phyloP scores from a whole-genome alignment of 2,329 filamentous ascomycete species.

The Aspergillus puulaauensis region DNA sequence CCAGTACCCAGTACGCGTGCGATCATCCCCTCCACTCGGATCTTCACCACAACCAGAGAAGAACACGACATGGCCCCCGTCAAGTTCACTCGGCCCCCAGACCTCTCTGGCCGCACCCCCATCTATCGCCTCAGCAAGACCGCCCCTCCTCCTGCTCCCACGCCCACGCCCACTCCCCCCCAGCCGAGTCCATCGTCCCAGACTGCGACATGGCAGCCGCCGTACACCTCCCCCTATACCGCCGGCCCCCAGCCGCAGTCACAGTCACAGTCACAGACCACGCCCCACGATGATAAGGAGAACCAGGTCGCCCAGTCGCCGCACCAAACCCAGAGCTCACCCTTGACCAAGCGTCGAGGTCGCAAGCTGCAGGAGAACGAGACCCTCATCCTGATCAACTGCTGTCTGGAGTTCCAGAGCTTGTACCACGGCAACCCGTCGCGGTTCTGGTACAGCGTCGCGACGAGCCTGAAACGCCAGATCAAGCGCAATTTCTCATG shows the following conservation, averaged over 20 bases:
- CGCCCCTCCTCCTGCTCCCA: background rate
- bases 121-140: constrained; percentile 12
- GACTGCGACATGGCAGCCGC: background rate
- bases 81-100: constrained; percentile 4
- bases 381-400: constrained; percentile 6
- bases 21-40: background rate
- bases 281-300: constrained; percentile 5
- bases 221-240: constrained; percentile 6
- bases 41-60: background rate
- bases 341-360: constrained; percentile 6
- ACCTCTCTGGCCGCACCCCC: constrained; percentile 13
- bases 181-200: background rate
- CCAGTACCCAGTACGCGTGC: background rate
- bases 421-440: constrained; percentile 1
- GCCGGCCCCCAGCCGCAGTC: background rate
- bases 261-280: background rate
- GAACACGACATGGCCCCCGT: constrained; percentile 6
- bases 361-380: constrained; percentile 12
- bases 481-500: constrained; percentile 13
- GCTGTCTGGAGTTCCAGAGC: constrained; percentile 12
- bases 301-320: background rate
- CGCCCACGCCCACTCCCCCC: background rate
- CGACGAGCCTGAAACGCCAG: constrained; percentile 7
- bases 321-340: background rate
- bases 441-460: constrained; percentile 10